Conservation (phyloP, 2,329 filamentous ascomycete genomes). For the Fusarium anguioides region DNA sequence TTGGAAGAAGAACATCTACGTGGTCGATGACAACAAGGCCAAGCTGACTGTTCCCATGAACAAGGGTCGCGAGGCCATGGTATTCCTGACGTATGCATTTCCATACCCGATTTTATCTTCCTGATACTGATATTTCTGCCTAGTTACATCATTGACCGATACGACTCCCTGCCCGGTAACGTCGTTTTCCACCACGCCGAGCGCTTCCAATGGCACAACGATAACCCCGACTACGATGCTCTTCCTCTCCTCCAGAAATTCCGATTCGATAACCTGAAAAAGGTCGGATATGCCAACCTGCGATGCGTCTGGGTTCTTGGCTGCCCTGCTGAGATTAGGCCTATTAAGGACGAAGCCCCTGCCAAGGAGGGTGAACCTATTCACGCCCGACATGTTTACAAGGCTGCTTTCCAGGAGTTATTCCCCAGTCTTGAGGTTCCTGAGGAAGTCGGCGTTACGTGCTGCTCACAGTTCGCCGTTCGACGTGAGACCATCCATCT, state of each 20-base stretch:
- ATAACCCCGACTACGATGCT: constrained; percentile 65
- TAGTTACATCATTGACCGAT: constrained; percentile 61
- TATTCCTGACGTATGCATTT: constrained; percentile 58
- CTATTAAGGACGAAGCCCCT: constrained; percentile 51
- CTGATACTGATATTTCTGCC: constrained; percentile 12
- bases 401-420: constrained; percentile 56
- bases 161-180: constrained; percentile 57
- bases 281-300: constrained; percentile 69
- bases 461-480: constrained; percentile 74
- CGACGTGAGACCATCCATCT: constrained; percentile 62
- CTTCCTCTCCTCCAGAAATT: constrained; percentile 61
- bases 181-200: constrained; percentile 61
- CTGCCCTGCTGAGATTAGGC: constrained; percentile 62
- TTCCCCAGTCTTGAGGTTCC: constrained; percentile 58
- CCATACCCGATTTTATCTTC: not conserved
- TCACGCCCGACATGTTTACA: constrained; percentile 57
- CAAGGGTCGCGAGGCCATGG: constrained; percentile 65
- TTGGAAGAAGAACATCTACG: constrained; percentile 66
- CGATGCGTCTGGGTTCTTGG: constrained; percentile 69
- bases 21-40: constrained; percentile 62
- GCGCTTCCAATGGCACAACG: constrained; percentile 65
- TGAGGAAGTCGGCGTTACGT: constrained; percentile 64
- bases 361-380: constrained; percentile 48
- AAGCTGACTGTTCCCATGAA: constrained; percentile 61
- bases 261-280: constrained; percentile 61